These are phyloP conservation scores for Ceratobasidium sp. DNA, from an alignment of 1,284 basidiomycete species.

Conservation along the genomic window DNA sequence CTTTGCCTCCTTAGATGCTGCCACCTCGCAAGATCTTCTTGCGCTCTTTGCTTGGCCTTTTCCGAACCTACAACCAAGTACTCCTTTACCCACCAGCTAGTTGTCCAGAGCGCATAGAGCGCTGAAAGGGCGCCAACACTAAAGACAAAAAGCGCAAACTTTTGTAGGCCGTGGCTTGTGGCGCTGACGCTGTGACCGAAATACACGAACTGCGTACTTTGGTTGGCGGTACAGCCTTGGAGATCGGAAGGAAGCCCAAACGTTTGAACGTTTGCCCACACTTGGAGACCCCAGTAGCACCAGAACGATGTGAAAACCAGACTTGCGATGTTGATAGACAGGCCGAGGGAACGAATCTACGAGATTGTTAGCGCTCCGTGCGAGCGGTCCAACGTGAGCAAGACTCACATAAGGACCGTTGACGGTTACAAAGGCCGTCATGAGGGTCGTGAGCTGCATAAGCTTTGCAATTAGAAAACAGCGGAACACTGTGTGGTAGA, in stretches of 20 bases:
- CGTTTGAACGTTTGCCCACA: constrained; percentile 16
- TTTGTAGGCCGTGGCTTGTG: not conserved
- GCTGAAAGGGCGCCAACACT: not conserved
- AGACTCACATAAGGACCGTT: constrained; percentile 28
- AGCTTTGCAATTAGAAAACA: too few relatives aligned
- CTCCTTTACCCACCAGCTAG: not conserved
- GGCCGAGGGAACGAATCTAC: constrained; percentile 30
- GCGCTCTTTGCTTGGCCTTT: constrained; percentile 1
- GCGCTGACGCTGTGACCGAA: constrained; percentile 9
- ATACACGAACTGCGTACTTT: constrained; percentile 13
- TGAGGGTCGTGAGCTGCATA: constrained; percentile 31
- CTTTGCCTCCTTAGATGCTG: not conserved
- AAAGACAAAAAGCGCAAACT: constrained; percentile 28
- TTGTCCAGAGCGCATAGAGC: constrained; percentile 9
- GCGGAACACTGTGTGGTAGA: not conserved
- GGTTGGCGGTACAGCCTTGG: constrained; percentile 12
- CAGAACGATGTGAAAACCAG: constrained; percentile 30
- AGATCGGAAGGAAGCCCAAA: not conserved
- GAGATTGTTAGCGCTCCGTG: not conserved
- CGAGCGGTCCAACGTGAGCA: not conserved
- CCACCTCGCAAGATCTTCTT: not conserved
- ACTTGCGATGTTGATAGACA: constrained; percentile 24
- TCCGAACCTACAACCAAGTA: not conserved
- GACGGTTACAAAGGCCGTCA: constrained; percentile 35
- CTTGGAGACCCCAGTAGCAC: constrained; percentile 41